phyloP scores from a whole-genome alignment of 169 alveolate genomes.

The Cystoisospora suis region DNA sequence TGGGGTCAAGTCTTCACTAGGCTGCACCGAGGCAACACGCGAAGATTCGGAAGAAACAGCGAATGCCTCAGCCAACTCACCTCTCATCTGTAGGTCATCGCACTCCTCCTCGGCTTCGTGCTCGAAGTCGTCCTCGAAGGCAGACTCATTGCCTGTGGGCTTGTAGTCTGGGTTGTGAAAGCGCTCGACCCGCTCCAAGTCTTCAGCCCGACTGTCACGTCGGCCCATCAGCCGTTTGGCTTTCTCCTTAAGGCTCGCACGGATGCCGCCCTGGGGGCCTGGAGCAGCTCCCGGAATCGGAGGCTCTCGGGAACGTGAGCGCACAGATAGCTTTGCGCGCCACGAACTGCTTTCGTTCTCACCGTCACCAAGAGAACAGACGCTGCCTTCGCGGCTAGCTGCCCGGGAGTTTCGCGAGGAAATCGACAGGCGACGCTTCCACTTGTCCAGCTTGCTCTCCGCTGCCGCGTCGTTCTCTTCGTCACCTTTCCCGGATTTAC shows the following conservation, averaged over 20 bases:
- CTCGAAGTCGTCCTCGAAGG: neutral
- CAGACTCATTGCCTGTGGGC: neutral
- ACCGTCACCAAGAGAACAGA: neutral
- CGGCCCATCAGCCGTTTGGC: neutral
- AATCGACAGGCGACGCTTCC: neutral
- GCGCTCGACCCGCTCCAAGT: conserved; percentile 6
- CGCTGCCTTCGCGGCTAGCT: conserved; percentile 33
- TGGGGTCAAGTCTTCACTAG: neutral
- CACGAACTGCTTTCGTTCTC: neutral
- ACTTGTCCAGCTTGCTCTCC: neutral
- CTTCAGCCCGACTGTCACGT: neutral
- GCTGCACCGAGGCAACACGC: neutral
- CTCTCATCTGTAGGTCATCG: neutral
- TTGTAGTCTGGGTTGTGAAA: conserved; percentile 17
- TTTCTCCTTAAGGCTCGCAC: neutral
- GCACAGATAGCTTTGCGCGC: neutral
- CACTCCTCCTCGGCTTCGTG: neutral
- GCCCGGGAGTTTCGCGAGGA: conserved; percentile 11
- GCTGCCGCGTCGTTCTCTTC: neutral
- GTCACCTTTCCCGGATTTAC: neutral
- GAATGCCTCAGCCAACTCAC: neutral
- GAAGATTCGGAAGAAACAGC: conserved; percentile 15
- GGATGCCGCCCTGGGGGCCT: neutral
- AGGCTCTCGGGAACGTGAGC: conserved; percentile 14
- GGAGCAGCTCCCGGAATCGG: neutral